Percentiles rank a stretch among this genome's conserved stretches.
Conservation (phyloP, 2,329 filamentous ascomycete species). For the Didymella arachidicola region DNA sequence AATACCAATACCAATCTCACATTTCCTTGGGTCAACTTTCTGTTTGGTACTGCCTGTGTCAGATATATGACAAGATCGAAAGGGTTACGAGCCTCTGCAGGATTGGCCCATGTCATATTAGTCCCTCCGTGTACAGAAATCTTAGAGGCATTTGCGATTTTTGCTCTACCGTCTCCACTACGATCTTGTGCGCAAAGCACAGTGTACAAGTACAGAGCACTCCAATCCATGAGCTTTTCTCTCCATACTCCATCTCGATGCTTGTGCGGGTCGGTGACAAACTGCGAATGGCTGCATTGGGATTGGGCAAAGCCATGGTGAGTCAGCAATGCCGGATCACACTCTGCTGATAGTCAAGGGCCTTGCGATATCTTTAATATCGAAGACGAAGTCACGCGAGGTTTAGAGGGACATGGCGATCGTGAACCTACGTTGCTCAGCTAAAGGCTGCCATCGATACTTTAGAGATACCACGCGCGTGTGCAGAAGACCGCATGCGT, state of each 20-base stretch:
- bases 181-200: conserved; percentile 27
- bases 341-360: conserved; percentile 7
- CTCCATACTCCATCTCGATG: not conserved
- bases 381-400: not conserved
- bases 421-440: too few relatives aligned
- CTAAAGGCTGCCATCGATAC: too few relatives aligned
- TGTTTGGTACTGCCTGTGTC: conserved; percentile 50
- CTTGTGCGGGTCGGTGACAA: conserved; percentile 8
- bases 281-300: not conserved
- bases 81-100: conserved; percentile 35
- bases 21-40: conserved; percentile 49
- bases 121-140: conserved; percentile 50
- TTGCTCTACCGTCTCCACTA: conserved; percentile 27
- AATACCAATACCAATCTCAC: conserved; percentile 42
- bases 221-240: conserved; percentile 32
- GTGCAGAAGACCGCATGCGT: too few relatives aligned
- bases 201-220: conserved; percentile 33
- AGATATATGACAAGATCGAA: conserved; percentile 39
- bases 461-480: too few relatives aligned
- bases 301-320: conserved; percentile 6
- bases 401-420: not conserved
- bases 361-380: too few relatives aligned
- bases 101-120: conserved; percentile 48
- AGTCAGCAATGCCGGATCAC: conserved; percentile 15
- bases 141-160: conserved; percentile 45